Conservation (phyloP, 495 filamentous ascomycete species). For the Trypethelium eluteriae region DNA sequence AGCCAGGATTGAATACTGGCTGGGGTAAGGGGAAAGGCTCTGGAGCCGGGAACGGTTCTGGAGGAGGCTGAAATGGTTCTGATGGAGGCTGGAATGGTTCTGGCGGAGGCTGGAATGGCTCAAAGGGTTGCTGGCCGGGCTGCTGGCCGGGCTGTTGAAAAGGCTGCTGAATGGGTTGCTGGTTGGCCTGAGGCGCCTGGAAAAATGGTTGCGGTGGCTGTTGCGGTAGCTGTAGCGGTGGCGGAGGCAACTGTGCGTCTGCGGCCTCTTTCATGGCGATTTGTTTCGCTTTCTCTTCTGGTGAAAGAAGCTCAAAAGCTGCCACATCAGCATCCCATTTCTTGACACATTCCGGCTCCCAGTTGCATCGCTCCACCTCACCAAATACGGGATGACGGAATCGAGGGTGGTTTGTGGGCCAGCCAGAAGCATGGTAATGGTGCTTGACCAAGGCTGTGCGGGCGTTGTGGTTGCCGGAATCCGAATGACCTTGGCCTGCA, state of each 20-base stretch:
- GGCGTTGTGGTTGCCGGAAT: slow-evolving; percentile 55
- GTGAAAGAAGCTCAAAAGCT: slow-evolving; percentile 40
- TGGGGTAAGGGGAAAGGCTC: background rate
- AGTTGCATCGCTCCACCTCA: slow-evolving; percentile 58
- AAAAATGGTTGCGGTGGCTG: background rate
- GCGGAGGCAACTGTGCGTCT: slow-evolving; percentile 4
- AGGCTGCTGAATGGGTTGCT: background rate
- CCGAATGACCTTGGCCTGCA: slow-evolving; percentile 57
- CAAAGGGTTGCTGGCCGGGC: background rate
- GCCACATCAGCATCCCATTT: slow-evolving; percentile 50
- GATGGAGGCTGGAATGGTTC: background rate
- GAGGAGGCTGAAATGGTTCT: background rate
- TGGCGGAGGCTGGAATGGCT: background rate
- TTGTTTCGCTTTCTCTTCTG: slow-evolving; percentile 43
- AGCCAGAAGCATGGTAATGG: slow-evolving; percentile 58
- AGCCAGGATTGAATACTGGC: background rate
- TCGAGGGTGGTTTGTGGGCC: slow-evolving; percentile 51
- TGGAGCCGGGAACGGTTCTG: background rate
- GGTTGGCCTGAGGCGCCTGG: background rate
- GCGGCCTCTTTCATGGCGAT: slow-evolving; percentile 39
- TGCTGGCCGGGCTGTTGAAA: background rate
- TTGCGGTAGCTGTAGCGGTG: background rate
- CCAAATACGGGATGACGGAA: slow-evolving; percentile 54
- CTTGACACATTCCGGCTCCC: slow-evolving; percentile 51
- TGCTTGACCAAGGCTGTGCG: slow-evolving; percentile 52